Conservation (phyloP, 164 flowering plant species). For the Nymphaea colorata region DNA sequence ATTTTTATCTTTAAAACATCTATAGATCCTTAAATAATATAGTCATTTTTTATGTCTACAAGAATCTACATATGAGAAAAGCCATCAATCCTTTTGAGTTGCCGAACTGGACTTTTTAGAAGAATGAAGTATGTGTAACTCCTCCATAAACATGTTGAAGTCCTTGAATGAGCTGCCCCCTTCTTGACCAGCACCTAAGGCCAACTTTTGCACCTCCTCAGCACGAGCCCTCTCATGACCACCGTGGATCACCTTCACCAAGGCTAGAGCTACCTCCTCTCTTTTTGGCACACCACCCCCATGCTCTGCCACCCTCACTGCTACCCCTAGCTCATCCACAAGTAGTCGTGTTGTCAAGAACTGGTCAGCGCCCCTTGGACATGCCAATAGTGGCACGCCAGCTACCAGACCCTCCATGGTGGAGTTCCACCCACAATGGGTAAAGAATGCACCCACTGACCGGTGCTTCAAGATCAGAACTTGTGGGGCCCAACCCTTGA, state of each 20-base stretch:
- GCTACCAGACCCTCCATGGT: conserved; percentile 22
- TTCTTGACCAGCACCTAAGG: conserved; percentile 7
- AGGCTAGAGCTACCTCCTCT: conserved; percentile 8
- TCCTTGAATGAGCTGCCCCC: conserved; percentile 12
- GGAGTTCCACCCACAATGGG: conserved; percentile 43
- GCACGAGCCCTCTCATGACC: conserved; percentile 7
- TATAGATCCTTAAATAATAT: no score
- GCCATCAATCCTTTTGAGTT: neutral
- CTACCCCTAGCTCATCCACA: conserved; percentile 12
- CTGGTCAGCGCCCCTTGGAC: conserved; percentile 22
- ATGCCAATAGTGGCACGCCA: conserved; percentile 24
- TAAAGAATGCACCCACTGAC: conserved; percentile 23
- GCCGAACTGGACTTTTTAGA: neutral
- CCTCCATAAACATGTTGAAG: conserved; percentile 4
- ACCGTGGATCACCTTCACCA: conserved; percentile 10
- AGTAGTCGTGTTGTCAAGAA: conserved; percentile 12
- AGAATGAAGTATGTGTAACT: neutral
- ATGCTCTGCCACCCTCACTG: conserved; percentile 8
- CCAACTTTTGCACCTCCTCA: conserved; percentile 5
- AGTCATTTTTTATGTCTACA: no score
- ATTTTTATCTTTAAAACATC: no score
- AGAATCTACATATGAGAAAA: no score
- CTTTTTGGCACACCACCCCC: conserved; percentile 8
- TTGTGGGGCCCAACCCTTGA: conserved; percentile 32
- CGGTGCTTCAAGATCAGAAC: conserved; percentile 15